These are phyloP conservation scores for Apiospora kogelbergensis DNA, from an alignment of 2,329 filamentous ascomycete species.

Conservation along the genomic window DNA sequence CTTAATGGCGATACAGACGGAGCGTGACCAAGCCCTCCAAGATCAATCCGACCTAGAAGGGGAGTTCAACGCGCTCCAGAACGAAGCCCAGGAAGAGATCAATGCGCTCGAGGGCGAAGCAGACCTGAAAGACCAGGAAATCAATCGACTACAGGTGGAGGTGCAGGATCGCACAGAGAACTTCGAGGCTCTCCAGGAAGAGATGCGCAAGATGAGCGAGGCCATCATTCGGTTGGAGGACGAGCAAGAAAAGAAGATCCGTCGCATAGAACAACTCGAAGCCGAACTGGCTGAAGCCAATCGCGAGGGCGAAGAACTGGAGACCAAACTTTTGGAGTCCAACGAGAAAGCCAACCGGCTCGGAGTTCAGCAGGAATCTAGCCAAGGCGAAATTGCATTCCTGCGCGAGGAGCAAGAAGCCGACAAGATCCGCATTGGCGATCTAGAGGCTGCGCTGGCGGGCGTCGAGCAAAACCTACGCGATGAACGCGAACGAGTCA, in stretches of 20 bases:
- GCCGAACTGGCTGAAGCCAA: conserved; percentile 81
- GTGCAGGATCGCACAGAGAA: conserved; percentile 79
- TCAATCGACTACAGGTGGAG: conserved; percentile 68
- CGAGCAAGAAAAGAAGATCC: conserved; percentile 76
- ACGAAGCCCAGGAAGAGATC: conserved; percentile 66
- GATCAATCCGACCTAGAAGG: conserved; percentile 59
- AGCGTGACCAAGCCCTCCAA: conserved; percentile 82
- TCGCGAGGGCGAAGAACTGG: conserved; percentile 81
- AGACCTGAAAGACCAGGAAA: conserved; percentile 70
- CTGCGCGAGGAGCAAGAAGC: conserved; percentile 93
- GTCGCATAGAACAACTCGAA: conserved; percentile 80
- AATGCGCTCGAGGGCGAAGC: conserved; percentile 69
- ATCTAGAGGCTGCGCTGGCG: conserved; percentile 81
- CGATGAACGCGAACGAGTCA: conserved; percentile 77
- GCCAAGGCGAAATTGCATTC: conserved; percentile 91
- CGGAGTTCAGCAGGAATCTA: conserved; percentile 87
- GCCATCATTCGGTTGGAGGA: conserved; percentile 85
- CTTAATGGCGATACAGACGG: conserved; percentile 72
- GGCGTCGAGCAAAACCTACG: conserved; percentile 76
- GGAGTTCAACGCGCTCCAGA: conserved; percentile 60
- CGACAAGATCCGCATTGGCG: conserved; percentile 97
- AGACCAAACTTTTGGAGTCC: conserved; percentile 78
- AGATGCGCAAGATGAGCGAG: conserved; percentile 91
- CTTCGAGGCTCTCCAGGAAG: conserved; percentile 85
- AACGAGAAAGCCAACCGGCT: conserved; percentile 87